Conservation (phyloP, 2,329 filamentous ascomycete species). For the Fusarium sp. region DNA sequence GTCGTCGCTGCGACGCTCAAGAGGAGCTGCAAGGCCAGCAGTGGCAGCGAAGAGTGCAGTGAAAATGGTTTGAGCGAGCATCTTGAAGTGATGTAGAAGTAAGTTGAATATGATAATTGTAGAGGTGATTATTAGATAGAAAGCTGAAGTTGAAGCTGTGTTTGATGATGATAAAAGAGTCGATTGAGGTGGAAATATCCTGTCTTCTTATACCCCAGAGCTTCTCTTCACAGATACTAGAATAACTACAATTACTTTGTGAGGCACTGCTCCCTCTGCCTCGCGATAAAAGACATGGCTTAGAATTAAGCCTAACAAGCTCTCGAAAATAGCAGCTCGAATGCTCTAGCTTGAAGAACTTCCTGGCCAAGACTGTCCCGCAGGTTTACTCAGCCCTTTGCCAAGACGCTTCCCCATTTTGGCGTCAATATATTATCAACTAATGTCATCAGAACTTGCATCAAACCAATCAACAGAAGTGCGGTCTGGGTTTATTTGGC, state of each 20-base stretch:
- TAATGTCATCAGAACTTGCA: background rate
- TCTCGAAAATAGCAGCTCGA: background rate
- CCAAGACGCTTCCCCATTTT: background rate
- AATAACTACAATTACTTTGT: background rate
- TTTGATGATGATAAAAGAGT: background rate
- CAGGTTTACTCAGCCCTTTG: background rate
- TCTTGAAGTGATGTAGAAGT: background rate
- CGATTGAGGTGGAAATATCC: background rate
- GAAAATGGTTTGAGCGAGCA: constrained; percentile 3
- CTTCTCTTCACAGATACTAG: background rate
- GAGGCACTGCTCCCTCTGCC: background rate
- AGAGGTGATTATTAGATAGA: background rate
- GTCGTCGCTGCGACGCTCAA: background rate
- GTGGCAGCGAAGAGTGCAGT: background rate
- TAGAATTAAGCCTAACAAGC: background rate
- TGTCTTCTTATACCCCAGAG: constrained; percentile 1
- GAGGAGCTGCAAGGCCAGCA: constrained; percentile 6
- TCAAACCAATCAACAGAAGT: background rate
- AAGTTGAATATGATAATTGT: background rate
- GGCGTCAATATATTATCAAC: background rate
- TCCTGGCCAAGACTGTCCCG: background rate
- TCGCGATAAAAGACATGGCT: background rate
- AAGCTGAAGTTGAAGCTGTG: background rate
- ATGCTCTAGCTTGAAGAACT: background rate
- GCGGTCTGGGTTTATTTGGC: background rate